Percentiles rank a stretch among this genome's conserved stretches.
Evolutionary conservation across 2,329 filamentous ascomycete genomes (phyloP).

Genomic region (Capronia epimyces): DNA sequence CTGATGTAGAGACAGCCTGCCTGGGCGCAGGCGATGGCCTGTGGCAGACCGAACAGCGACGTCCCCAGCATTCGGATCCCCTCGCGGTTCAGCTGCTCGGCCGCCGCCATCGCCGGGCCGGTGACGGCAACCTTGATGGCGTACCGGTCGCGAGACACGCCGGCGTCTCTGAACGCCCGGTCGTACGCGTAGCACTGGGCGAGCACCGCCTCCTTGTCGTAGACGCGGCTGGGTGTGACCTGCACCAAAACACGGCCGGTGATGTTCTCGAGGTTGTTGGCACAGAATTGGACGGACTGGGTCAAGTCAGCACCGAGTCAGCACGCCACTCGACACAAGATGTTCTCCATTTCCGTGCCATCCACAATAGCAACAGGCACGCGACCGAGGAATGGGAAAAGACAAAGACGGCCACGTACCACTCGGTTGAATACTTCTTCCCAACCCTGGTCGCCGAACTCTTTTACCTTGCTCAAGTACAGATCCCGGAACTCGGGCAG

Average conservation of each 20-base stretch:
- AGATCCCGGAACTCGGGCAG: not conserved
- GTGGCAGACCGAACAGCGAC: constrained; percentile 57
- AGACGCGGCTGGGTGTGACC: not conserved
- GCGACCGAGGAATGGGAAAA: too few species aligned
- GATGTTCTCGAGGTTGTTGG: constrained; percentile 1
- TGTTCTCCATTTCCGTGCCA: too few species aligned
- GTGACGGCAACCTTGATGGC: constrained; percentile 11
- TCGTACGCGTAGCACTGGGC: constrained; percentile 1
- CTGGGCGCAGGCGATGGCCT: constrained; percentile 55
- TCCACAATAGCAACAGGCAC: too few species aligned
- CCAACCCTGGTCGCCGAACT: constrained; percentile 3
- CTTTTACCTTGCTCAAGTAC: not conserved
- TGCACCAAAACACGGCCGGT: constrained; percentile 6
- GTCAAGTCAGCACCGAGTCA: not conserved
- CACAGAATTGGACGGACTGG: constrained; percentile 1
- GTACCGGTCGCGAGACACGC: constrained; percentile 9
- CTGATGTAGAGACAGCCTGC: constrained; percentile 58
- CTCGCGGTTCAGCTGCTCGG: constrained; percentile 1
- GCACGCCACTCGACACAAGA: too few species aligned
- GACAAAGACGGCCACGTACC: not conserved
- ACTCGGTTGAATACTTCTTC: constrained; percentile 1
- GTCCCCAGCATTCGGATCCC: constrained; percentile 59
- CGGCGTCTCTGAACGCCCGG: not conserved
- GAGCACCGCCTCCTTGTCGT: constrained; percentile 2
- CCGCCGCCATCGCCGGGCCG: constrained; percentile 5